Evolutionary conservation across 441 rosid species (phyloP).

Genomic region (Populus hybrid): DNA sequence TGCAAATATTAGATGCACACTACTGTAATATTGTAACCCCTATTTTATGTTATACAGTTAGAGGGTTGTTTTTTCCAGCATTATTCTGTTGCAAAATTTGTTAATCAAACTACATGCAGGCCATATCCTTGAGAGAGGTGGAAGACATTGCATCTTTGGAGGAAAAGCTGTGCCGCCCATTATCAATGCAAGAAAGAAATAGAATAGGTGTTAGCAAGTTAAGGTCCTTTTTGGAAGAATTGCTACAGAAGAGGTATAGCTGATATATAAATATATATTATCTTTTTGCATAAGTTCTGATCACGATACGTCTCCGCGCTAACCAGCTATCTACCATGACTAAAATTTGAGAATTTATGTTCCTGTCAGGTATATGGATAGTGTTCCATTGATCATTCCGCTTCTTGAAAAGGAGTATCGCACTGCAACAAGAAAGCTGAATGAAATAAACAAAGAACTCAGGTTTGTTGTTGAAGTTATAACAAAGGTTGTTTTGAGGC

Average conservation of each 20-base stretch:
- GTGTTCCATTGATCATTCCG: conserved; percentile 86
- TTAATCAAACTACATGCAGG: conserved; percentile 37
- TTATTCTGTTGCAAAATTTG: neutral
- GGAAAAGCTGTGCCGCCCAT: conserved; percentile 78
- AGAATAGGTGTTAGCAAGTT: conserved; percentile 92
- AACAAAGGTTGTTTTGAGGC: conserved; percentile 1
- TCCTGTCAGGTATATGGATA: conserved; percentile 76
- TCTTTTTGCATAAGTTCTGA: neutral
- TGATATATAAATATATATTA: neutral
- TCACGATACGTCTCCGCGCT: conserved; percentile 11
- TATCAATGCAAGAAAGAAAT: conserved; percentile 75
- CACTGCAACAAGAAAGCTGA: conserved; percentile 60
- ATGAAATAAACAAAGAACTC: conserved; percentile 78
- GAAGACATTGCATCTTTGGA: conserved; percentile 73
- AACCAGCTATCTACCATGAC: conserved; percentile 6
- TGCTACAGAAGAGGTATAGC: conserved; percentile 75
- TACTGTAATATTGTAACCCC: neutral
- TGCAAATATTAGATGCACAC: neutral
- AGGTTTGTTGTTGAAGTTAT: conserved; percentile 44
- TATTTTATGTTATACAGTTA: neutral
- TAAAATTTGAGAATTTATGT: conserved; percentile 21
- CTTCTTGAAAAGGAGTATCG: conserved; percentile 89
- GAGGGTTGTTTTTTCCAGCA: neutral
- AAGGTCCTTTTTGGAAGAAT: conserved; percentile 79
- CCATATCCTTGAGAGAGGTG: conserved; percentile 65